Evolutionary conservation across 2,329 filamentous ascomycete genomes (phyloP), one percentile per base, ranked within the genome.

Genomic region (Metarhizium guizhouense): DNA sequence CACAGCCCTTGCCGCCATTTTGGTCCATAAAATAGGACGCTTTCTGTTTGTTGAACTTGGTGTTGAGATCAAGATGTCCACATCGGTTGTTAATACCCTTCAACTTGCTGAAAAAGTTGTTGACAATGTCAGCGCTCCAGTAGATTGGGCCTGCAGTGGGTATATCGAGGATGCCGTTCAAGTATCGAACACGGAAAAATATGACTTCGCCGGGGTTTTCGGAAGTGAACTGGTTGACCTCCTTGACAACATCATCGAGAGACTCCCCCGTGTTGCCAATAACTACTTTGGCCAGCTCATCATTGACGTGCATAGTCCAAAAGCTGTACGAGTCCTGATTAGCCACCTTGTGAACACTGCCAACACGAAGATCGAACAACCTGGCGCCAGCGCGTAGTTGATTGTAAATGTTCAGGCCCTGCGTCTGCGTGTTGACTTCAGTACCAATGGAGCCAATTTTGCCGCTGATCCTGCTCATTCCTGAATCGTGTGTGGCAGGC

Each of bases 401-500:
- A 48, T 73, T 63, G 58, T 73, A 72, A 53, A 77, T 70, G 58
- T 69, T 68, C 50, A 77, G 63, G 13, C 70, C 71, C 53, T 80
- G 77, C 0, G 73, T 75, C 56, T 75, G 70, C 0, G 72, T 76
- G 55, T 78, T 77, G 11, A 63, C 58, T n/a, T 64, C 63, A 18
- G 64, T 64, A 3, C 71, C 74, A 11, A 73, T 65, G 40, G 68
- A 65, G 1, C 45, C 40, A 4, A 74, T 73, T 14, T 63, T 60
- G 50, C 61, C 55, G 14, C 64, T 71, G 57, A 75, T 74, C 1
- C 58, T 66, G 29, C 68, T 72, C 75, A 80, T 79, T n/a, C 75
- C 76, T 0, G 75, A 68, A 56, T 79, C 74, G 57, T 80, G 76
- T 3, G 74, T 71, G 8, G 76, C 76, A 0, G 76, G 76, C 68